Evolutionary conservation across 345 rosid genomes (phyloP).

Genomic region (Sisymbrium irio): DNA sequence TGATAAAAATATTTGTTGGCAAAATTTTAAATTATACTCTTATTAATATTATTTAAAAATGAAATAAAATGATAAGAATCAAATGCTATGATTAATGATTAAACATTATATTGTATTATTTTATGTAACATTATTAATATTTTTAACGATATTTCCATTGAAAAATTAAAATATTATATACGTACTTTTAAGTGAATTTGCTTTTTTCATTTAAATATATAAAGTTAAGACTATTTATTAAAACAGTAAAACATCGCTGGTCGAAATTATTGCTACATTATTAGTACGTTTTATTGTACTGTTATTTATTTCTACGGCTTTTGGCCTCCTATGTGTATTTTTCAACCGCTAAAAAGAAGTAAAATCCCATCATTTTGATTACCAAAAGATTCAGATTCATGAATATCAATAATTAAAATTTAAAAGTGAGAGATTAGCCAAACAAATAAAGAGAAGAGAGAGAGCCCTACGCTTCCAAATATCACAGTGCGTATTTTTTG

Average conservation of each 20-base stretch:
- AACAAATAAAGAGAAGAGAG: background rate
- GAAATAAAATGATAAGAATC: too few relatives aligned
- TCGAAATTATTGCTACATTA: background rate
- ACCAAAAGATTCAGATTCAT: background rate
- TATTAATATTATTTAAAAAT: too few relatives aligned
- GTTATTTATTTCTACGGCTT: background rate
- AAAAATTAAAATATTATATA: too few relatives aligned
- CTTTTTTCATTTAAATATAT: too few relatives aligned
- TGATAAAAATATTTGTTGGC: too few relatives aligned
- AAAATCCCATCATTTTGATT: background rate
- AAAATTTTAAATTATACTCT: too few relatives aligned
- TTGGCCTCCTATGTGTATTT: background rate
- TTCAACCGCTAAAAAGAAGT: background rate
- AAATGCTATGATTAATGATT: too few relatives aligned
- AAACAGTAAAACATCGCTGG: background rate
- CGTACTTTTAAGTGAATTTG: too few relatives aligned
- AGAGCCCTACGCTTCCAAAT: conserved; percentile 35
- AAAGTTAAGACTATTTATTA: too few relatives aligned
- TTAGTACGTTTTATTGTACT: background rate
- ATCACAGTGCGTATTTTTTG: background rate
- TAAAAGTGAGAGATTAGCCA: background rate
- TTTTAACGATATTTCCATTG: too few relatives aligned
- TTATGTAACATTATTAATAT: too few relatives aligned
- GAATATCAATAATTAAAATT: background rate
- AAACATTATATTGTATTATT: too few relatives aligned